phyloP scores from a whole-genome alignment of 208 protist species.

The Strigomonas galati region DNA sequence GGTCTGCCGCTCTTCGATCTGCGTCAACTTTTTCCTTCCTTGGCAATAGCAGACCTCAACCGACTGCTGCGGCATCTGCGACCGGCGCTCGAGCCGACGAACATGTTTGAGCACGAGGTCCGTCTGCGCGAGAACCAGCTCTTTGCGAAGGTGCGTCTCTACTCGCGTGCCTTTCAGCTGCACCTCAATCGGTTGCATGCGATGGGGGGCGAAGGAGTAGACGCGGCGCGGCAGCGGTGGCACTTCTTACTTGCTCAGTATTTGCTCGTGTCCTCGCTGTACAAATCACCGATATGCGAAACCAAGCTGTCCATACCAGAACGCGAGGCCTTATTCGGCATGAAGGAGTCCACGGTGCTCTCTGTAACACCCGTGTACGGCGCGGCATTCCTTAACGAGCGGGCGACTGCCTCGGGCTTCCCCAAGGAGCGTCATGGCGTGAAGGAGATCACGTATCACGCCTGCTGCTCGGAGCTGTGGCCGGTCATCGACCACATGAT shows the following conservation, averaged over 20 bases:
- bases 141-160: slow-evolving; percentile 19
- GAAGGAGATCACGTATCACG: slow-evolving; percentile 66
- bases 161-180: slow-evolving; percentile 39
- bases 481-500: slow-evolving; percentile 46
- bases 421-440: slow-evolving; percentile 33
- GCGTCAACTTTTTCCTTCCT: slow-evolving; percentile 39
- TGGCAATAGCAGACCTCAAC: slow-evolving; percentile 50
- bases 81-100: slow-evolving; percentile 36
- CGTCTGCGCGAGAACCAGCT: slow-evolving; percentile 15
- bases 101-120: slow-evolving; percentile 11
- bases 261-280: too few relatives aligned
- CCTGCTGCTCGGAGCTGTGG: slow-evolving; percentile 26
- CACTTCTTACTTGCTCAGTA: too few relatives aligned
- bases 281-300: too few relatives aligned
- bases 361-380: too few relatives aligned
- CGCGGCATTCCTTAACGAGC: too few relatives aligned
- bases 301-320: too few relatives aligned
- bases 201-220: background rate
- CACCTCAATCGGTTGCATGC: slow-evolving; percentile 32
- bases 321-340: too few relatives aligned
- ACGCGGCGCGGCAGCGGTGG: too few relatives aligned
- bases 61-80: slow-evolving; percentile 70
- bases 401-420: background rate
- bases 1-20: slow-evolving; percentile 58
- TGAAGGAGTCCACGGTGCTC: too few relatives aligned